These are phyloP conservation scores for Microstegium vimineum DNA, from an alignment of 176 grass and related monocot species.

Conservation along the genomic window DNA sequence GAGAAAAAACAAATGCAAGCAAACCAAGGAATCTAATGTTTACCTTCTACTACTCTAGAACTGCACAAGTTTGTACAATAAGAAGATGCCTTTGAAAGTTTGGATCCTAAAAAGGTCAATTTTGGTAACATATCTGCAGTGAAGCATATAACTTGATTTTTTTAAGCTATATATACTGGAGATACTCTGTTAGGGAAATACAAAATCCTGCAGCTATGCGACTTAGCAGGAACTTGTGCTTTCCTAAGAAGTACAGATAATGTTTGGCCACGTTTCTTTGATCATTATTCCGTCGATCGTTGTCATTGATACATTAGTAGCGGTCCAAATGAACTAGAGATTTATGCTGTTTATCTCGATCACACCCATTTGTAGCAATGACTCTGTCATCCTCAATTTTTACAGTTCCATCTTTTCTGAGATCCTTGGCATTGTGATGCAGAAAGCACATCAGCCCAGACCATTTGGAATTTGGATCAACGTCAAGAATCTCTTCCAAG, in stretches of 20 bases:
- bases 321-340: neutral
- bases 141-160: neutral
- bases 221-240: neutral
- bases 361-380: neutral
- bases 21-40: neutral
- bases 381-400: neutral
- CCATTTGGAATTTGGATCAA: neutral
- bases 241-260: slow-evolving; percentile 9
- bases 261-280: neutral
- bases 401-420: neutral
- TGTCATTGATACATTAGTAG: neutral
- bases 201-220: neutral
- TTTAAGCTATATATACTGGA: neutral
- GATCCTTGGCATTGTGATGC: neutral
- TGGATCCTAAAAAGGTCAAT: neutral
- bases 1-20: neutral
- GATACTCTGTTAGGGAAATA: neutral
- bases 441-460: neutral
- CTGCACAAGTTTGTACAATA: neutral
- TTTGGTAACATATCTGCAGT: neutral
- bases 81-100: neutral
- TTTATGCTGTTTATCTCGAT: neutral
- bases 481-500: neutral
- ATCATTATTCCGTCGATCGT: neutral
- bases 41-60: neutral